These are phyloP conservation scores for Graphilbum fragrans DNA, from an alignment of 2,329 filamentous ascomycete species.

Conservation along the genomic window DNA sequence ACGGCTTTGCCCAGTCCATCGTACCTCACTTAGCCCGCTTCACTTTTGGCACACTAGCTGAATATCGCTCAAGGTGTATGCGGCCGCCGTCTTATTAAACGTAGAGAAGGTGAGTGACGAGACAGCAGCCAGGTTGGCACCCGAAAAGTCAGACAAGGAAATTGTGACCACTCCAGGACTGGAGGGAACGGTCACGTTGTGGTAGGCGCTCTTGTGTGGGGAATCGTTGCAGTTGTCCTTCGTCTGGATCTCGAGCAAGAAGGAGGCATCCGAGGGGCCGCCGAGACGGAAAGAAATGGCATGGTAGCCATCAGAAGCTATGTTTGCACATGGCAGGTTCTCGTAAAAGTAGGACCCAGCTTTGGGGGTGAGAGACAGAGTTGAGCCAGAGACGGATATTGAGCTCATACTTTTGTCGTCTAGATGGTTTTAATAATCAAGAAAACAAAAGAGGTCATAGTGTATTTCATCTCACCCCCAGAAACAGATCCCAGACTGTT, in stretches of 20 bases:
- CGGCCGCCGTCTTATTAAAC: slow-evolving; percentile 4
- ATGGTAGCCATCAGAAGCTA: slow-evolving; percentile 31
- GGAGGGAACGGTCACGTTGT: slow-evolving; percentile 5
- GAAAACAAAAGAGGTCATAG: neutral
- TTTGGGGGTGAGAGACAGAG: slow-evolving; percentile 37
- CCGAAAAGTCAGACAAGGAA: slow-evolving; percentile 7
- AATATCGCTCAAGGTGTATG: slow-evolving; percentile 8
- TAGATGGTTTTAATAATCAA: slow-evolving; percentile 11
- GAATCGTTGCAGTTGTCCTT: slow-evolving; percentile 10
- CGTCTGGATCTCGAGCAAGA: slow-evolving; percentile 10
- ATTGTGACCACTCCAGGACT: slow-evolving; percentile 3
- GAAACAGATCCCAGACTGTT: slow-evolving; percentile 16
- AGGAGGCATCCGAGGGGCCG: slow-evolving; percentile 18
- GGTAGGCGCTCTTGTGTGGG: slow-evolving; percentile 20
- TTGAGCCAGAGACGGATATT: slow-evolving; percentile 26
- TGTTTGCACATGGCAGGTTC: slow-evolving; percentile 33
- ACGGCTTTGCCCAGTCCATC: too few species aligned
- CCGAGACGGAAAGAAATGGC: slow-evolving; percentile 34
- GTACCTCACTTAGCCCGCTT: too few species aligned
- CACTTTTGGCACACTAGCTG: slow-evolving; percentile 6
- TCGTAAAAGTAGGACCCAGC: slow-evolving; percentile 40
- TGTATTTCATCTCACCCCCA: slow-evolving; percentile 16
- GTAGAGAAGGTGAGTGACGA: slow-evolving; percentile 7
- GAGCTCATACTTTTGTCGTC: slow-evolving; percentile 35
- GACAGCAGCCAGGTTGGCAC: slow-evolving; percentile 32